Evolutionary conservation across 495 filamentous ascomycete genomes (phyloP), one percentile per base, ranked within the genome.

Genomic region (Echria macrotheca): DNA sequence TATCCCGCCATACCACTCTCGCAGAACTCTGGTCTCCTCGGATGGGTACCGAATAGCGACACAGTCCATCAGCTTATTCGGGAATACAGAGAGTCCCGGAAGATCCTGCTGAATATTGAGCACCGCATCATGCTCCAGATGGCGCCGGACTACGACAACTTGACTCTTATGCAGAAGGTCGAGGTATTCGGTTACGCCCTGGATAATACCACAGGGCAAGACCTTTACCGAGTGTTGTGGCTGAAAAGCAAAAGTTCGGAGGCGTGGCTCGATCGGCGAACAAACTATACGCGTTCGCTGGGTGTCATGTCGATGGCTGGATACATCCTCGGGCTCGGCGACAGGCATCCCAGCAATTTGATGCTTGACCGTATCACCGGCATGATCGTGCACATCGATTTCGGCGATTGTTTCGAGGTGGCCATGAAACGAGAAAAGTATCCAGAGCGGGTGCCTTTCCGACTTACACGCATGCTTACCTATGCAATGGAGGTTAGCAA

Each of bases 251-350:
- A 95, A 76, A 91, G 85, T 57, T 97, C 93, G 0, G 93, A 99
- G 64, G 84, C 91, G 5, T 99, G 93, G 93, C 80, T 99, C 39
- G 91, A 96, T 61, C 80, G 93, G 39, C 86, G 93, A 15, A 97
- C 93, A 3, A 99, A 96, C 59, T 99, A 97, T 70, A 97, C 94
- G 31, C 85, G 93, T 46, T 97, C 93, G 11, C 78, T 97, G 11
- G 93, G 88, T 54, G 94, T 96, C 49, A 99, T 97, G 93, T 96
- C 90, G n/a, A 99, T 99, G 91, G 93, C 96, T 7, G 93, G 93
- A 47, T 97, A 99, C 61, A 96, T 99, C 59, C 85, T 99, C 33
- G 93, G 93, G 53, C 77, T 99, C 35, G 93, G 93, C 24, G 93
- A 99, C 65, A 82, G 93, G 25, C 93, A 99, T 69, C 93, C 93